Conservation (phyloP, 768 basidiomycete genomes). For the Boletus coccyginus region DNA sequence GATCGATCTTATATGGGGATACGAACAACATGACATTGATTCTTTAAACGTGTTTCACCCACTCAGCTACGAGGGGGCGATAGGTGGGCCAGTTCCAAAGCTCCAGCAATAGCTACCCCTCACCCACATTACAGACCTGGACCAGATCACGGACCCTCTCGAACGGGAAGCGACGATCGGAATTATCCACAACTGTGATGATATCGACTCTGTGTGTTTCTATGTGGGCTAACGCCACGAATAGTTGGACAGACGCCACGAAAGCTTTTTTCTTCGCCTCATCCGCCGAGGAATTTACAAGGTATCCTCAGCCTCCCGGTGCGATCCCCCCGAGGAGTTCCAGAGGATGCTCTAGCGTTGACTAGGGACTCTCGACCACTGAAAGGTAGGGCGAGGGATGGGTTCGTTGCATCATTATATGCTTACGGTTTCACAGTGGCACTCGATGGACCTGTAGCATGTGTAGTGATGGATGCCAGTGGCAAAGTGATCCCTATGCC, state of each 20-base stretch:
- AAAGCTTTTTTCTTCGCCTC: constrained; percentile 74
- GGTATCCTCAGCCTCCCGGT: constrained; percentile 73
- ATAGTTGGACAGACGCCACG: constrained; percentile 89
- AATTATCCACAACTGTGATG: constrained; percentile 89
- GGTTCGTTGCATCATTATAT: background rate
- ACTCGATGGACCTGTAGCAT: constrained; percentile 40
- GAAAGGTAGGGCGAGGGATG: constrained; percentile 42
- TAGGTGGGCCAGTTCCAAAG: constrained; percentile 44
- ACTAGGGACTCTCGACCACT: constrained; percentile 53
- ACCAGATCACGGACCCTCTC: constrained; percentile 78
- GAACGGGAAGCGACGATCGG: constrained; percentile 92
- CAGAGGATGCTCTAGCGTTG: constrained; percentile 77
- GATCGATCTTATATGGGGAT: constrained; percentile 95
- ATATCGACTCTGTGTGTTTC: background rate
- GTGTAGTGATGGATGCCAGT: constrained; percentile 47
- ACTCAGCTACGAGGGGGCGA: constrained; percentile 87
- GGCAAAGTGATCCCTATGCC: constrained; percentile 57
- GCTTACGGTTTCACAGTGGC: constrained; percentile 31
- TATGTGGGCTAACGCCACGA: background rate
- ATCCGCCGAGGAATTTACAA: constrained; percentile 72
- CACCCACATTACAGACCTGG: constrained; percentile 56
- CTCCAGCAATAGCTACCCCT: background rate
- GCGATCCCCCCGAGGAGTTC: constrained; percentile 70
- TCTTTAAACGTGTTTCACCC: constrained; percentile 90
- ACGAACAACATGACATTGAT: constrained; percentile 74